Conservation (phyloP, 2,329 filamentous ascomycete genomes). For the Diaporthe capsici region DNA sequence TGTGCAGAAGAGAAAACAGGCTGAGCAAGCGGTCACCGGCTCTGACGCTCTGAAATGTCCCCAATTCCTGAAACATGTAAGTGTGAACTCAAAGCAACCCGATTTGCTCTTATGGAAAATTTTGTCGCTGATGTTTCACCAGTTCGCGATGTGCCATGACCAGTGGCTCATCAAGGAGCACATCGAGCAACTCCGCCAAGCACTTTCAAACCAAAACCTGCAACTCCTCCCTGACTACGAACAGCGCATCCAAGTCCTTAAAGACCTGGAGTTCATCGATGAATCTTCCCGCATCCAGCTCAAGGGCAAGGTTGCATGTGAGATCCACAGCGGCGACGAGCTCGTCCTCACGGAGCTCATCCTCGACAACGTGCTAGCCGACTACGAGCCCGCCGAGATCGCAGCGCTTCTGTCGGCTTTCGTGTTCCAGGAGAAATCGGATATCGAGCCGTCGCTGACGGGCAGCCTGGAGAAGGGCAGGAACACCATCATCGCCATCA, state of each 20-base stretch:
- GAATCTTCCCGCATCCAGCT: conserved; percentile 88
- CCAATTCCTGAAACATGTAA: conserved; percentile 88
- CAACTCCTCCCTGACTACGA: conserved; percentile 97
- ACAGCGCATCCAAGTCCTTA: conserved; percentile 91
- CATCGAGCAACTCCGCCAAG: conserved; percentile 86
- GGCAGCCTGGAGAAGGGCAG: conserved; percentile 85
- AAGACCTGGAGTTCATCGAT: conserved; percentile 93
- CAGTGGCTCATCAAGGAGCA: conserved; percentile 97
- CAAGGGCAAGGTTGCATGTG: conserved; percentile 98
- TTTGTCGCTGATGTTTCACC: conserved; percentile 57
- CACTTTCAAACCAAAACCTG: conserved; percentile 96
- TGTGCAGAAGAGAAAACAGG: conserved; percentile 77
- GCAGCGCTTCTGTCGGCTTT: conserved; percentile 94
- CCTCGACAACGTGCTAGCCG: conserved; percentile 94
- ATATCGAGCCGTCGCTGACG: conserved; percentile 83
- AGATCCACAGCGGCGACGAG: conserved; percentile 97
- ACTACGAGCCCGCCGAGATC: conserved; percentile 96
- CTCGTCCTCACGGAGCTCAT: conserved; percentile 96
- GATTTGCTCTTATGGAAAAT: rapidly evolving
- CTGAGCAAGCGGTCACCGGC: conserved; percentile 73
- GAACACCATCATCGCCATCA: conserved; percentile 88
- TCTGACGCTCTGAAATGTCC: conserved; percentile 79
- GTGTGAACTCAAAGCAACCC: conserved; percentile 52
- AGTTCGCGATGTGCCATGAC: conserved; percentile 97
- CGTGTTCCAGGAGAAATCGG: conserved; percentile 98